Percentiles rank a stretch among this genome's conserved stretches.
These are phyloP conservation scores for Solanum tarapatanum DNA, from an alignment of 257 asterid species.

Conservation along the genomic window DNA sequence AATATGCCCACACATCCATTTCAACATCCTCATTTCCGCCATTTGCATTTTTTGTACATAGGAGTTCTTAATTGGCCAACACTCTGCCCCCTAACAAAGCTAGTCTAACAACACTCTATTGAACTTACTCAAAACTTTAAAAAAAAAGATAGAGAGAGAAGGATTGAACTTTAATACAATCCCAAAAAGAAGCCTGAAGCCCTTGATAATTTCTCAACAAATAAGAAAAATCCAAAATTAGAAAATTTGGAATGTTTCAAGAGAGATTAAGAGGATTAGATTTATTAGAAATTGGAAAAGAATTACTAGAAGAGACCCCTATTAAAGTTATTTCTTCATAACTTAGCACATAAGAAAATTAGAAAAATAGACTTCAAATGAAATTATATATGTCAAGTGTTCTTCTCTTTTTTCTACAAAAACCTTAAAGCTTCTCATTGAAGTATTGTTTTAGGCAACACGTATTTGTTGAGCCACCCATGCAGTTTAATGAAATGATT, in stretches of 20 bases:
- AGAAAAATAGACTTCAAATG: not conserved
- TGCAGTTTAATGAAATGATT: conserved; percentile 3
- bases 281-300: not conserved
- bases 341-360: not conserved
- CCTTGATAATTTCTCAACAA: not conserved
- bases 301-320: not conserved
- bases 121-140: not conserved
- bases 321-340: not conserved
- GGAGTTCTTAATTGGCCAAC: not conserved
- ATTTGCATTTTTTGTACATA: not conserved
- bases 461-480: not conserved
- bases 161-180: not conserved
- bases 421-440: not conserved
- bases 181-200: not conserved
- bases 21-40: not conserved
- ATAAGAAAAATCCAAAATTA: not conserved
- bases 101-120: not conserved
- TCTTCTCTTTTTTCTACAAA: not conserved
- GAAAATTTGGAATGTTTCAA: not conserved
- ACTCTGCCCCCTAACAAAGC: not conserved
- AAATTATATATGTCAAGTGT: too few species aligned
- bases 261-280: not conserved
- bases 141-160: not conserved
- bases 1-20: not conserved
- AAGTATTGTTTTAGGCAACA: not conserved